Percentiles rank a stretch among this genome's conserved stretches.
These are phyloP conservation scores for Rhizoctonia solani DNA, from an alignment of 1,284 basidiomycete genomes.

Conservation along the genomic window DNA sequence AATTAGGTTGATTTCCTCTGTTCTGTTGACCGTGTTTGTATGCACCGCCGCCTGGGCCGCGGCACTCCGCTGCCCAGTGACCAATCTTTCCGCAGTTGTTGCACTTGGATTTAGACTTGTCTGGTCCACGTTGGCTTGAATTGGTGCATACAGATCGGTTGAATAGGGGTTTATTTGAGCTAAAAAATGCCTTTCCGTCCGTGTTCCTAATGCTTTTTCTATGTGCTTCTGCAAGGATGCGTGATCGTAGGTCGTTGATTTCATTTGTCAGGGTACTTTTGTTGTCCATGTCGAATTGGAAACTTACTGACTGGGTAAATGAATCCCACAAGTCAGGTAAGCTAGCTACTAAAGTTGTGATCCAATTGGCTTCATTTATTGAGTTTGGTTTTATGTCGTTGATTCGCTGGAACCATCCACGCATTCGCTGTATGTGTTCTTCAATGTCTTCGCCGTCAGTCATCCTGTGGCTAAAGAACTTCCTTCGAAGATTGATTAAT, in stretches of 20 bases:
- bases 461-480: too few species aligned
- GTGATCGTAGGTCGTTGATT: neutral
- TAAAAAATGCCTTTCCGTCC: neutral
- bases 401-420: too few species aligned
- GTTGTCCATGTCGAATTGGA: neutral
- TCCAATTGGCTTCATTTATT: too few species aligned
- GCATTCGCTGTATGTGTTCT: too few species aligned
- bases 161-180: neutral
- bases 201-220: neutral
- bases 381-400: too few species aligned
- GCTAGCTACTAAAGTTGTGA: constrained; percentile 11
- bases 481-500: too few species aligned
- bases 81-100: neutral
- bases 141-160: neutral
- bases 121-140: neutral
- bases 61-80: neutral
- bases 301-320: constrained; percentile 12
- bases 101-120: neutral
- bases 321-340: constrained; percentile 12
- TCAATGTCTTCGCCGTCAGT: too few species aligned
- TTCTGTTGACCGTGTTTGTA: neutral
- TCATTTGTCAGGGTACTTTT: neutral
- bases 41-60: neutral
- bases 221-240: neutral
- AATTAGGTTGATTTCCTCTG: neutral